Evolutionary conservation across 1,284 basidiomycete species (phyloP).

Genomic region (Cryptococcus neoformans): DNA sequence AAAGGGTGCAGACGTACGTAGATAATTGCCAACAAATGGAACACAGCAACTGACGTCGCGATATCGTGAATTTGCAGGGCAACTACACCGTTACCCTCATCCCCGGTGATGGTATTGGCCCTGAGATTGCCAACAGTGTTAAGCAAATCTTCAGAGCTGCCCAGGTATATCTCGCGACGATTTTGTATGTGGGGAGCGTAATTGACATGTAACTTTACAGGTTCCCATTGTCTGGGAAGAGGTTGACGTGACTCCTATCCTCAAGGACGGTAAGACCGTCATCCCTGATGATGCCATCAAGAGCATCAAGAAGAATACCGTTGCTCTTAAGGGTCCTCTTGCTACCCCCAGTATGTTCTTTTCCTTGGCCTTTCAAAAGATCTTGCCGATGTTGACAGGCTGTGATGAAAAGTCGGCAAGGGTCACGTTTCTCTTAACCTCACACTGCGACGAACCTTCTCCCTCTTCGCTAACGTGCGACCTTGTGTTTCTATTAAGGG

Average conservation of each 20-base stretch:
- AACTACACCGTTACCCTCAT: conserved; percentile 66
- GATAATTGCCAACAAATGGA: background rate
- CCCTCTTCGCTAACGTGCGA: conserved; percentile 97
- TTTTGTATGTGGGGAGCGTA: background rate
- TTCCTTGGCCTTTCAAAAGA: too few relatives aligned
- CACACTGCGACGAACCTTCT: conserved; percentile 94
- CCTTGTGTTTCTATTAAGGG: conserved; percentile 95
- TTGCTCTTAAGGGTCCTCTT: conserved; percentile 94
- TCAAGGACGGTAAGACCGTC: conserved; percentile 93
- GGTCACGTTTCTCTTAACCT: conserved; percentile 98
- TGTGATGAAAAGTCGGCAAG: conserved; percentile 72
- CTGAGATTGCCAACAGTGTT: conserved; percentile 95
- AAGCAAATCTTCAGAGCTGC: conserved; percentile 91
- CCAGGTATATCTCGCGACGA: conserved; percentile 54
- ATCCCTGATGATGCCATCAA: conserved; percentile 91
- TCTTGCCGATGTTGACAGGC: too few relatives aligned
- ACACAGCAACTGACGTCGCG: background rate
- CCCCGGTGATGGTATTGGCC: conserved; percentile 67
- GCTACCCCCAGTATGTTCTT: conserved; percentile 80
- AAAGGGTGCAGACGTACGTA: conserved; percentile 76
- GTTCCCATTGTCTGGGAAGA: conserved; percentile 99
- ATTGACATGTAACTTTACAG: conserved; percentile 48
- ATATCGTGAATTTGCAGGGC: conserved; percentile 57
- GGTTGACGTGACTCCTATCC: conserved; percentile 90
- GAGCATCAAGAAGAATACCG: conserved; percentile 95